Evolutionary conservation across 1,284 basidiomycete species (phyloP).

Genomic region (Grifola frondosa): DNA sequence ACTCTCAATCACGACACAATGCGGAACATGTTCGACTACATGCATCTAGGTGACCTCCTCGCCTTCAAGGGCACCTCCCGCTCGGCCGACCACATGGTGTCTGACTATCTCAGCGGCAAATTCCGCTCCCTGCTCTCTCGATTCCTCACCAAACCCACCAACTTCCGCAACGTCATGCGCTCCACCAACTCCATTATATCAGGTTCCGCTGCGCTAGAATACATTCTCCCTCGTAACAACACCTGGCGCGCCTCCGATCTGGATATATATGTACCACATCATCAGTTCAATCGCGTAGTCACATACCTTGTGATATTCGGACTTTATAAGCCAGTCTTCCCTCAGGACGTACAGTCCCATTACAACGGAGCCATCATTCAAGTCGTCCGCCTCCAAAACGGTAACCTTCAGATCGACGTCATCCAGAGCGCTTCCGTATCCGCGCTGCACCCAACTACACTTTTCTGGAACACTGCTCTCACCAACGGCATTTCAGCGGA

Average conservation of each 20-base stretch:
- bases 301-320: background rate
- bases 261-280: background rate
- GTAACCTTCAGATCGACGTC: background rate
- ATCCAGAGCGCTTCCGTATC: background rate
- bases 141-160: background rate
- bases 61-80: too few species aligned
- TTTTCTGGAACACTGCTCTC: background rate
- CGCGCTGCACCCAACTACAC: background rate
- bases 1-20: too few species aligned
- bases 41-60: too few species aligned
- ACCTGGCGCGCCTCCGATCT: background rate
- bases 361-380: background rate
- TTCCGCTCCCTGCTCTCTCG: too few species aligned
- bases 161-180: background rate
- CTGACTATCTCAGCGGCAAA: too few species aligned
- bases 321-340: too few species aligned
- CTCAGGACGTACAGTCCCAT: too few species aligned
- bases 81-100: too few species aligned
- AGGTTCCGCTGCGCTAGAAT: background rate
- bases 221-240: background rate
- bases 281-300: background rate
- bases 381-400: background rate
- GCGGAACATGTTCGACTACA: too few species aligned
- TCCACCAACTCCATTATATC: background rate
- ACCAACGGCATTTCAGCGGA: background rate